Evolutionary conservation across 139 green algal species (phyloP).

Genomic region (Micractinium sp.): DNA sequence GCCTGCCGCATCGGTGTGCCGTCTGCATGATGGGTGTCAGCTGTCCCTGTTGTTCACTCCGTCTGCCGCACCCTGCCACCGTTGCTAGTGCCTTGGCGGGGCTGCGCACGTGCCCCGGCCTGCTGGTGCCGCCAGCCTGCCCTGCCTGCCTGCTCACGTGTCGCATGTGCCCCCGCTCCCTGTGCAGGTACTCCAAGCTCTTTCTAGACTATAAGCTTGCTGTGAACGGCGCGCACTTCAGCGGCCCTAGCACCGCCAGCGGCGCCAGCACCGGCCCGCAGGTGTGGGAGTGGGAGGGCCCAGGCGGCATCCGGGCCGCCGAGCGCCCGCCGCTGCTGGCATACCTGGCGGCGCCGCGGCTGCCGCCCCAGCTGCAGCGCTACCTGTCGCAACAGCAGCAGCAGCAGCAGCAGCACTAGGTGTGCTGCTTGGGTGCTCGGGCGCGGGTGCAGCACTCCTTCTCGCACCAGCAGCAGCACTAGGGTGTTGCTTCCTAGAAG

Average conservation of each 20-base stretch:
- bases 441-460: neutral
- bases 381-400: neutral
- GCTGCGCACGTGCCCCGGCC: too few species aligned
- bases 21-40: neutral
- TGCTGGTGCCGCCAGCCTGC: neutral
- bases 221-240: conserved; percentile 22
- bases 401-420: neutral
- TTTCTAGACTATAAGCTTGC: conserved; percentile 27
- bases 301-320: conserved; percentile 8
- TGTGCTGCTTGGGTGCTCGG: neutral
- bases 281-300: conserved; percentile 22
- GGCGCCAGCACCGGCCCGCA: neutral
- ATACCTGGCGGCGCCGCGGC: conserved; percentile 17
- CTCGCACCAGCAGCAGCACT: neutral
- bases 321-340: conserved; percentile 5
- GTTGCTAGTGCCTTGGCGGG: neutral
- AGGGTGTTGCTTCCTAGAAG: neutral
- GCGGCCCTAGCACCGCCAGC: neutral
- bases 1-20: neutral
- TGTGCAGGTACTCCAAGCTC: conserved; percentile 23
- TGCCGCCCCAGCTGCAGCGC: neutral
- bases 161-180: too few species aligned
- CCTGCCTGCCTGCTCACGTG: neutral
- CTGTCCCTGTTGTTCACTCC: neutral
- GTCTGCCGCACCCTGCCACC: neutral